Conservation (phyloP, 2,329 filamentous ascomycete genomes). For the Aspergillus sp. region DNA sequence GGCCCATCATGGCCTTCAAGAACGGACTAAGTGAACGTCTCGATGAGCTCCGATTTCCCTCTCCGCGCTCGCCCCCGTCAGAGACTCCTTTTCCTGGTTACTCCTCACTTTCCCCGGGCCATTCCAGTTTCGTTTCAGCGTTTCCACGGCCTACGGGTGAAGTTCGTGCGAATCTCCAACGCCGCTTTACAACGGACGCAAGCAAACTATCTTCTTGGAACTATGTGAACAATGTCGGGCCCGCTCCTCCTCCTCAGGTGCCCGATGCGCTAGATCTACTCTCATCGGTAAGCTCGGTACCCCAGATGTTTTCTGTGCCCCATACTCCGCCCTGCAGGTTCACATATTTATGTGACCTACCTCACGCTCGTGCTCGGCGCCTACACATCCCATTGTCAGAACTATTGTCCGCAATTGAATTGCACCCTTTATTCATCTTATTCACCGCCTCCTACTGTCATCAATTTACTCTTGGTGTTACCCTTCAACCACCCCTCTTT, state of each 20-base stretch:
- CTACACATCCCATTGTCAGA: neutral
- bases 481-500: neutral
- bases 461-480: neutral
- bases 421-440: neutral
- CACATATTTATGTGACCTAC: neutral
- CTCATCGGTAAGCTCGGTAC: slow-evolving; percentile 49
- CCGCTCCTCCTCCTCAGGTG: slow-evolving; percentile 51
- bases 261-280: slow-evolving; percentile 56
- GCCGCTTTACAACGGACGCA: slow-evolving; percentile 92
- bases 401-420: neutral
- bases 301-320: neutral
- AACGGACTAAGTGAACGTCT: slow-evolving; percentile 64
- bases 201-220: slow-evolving; percentile 75
- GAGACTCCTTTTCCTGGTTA: slow-evolving; percentile 74
- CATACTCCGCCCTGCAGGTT: neutral
- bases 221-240: slow-evolving; percentile 55
- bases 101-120: slow-evolving; percentile 69
- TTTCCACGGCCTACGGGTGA: slow-evolving; percentile 61
- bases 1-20: slow-evolving; percentile 62
- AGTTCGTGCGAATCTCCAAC: slow-evolving; percentile 73
- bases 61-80: slow-evolving; percentile 73
- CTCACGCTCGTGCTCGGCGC: neutral
- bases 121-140: slow-evolving; percentile 62
- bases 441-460: neutral
- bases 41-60: slow-evolving; percentile 77